Evolutionary conservation across 2,329 filamentous ascomycete species (phyloP).

Genomic region (Pezicula rhizophila): DNA sequence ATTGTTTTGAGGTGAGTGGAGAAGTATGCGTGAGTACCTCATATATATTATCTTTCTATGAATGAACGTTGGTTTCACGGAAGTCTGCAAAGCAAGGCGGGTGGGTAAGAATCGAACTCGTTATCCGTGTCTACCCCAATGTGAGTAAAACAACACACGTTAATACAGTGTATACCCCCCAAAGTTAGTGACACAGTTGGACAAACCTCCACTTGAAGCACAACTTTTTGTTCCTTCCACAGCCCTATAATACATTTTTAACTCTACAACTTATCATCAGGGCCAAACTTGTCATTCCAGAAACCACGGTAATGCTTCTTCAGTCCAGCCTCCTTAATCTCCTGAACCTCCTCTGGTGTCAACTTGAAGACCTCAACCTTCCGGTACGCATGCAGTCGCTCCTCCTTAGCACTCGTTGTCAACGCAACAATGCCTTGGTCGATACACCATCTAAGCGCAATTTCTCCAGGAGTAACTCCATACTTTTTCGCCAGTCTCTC

Average conservation of each 20-base stretch:
- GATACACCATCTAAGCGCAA: slow-evolving; percentile 54
- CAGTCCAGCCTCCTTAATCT: slow-evolving; percentile 48
- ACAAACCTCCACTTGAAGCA: too few relatives aligned
- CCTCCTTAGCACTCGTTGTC: slow-evolving; percentile 54
- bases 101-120: too few relatives aligned
- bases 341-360: slow-evolving; percentile 50
- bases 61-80: too few relatives aligned
- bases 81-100: too few relatives aligned
- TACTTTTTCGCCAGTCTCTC: slow-evolving; percentile 50
- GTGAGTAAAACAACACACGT: too few relatives aligned
- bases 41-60: too few relatives aligned
- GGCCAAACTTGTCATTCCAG: slow-evolving; percentile 47
- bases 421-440: slow-evolving; percentile 53
- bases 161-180: too few relatives aligned
- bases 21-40: too few relatives aligned
- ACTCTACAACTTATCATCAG: slow-evolving; percentile 41
- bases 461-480: slow-evolving; percentile 46
- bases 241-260: neutral
- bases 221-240: too few relatives aligned
- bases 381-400: slow-evolving; percentile 50
- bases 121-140: too few relatives aligned
- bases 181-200: too few relatives aligned
- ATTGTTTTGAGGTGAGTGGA: too few relatives aligned
- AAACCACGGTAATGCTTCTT: slow-evolving; percentile 57
- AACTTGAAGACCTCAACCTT: slow-evolving; percentile 50